Conservation (phyloP, 345 rosid genomes). For the Camelina neglecta region DNA sequence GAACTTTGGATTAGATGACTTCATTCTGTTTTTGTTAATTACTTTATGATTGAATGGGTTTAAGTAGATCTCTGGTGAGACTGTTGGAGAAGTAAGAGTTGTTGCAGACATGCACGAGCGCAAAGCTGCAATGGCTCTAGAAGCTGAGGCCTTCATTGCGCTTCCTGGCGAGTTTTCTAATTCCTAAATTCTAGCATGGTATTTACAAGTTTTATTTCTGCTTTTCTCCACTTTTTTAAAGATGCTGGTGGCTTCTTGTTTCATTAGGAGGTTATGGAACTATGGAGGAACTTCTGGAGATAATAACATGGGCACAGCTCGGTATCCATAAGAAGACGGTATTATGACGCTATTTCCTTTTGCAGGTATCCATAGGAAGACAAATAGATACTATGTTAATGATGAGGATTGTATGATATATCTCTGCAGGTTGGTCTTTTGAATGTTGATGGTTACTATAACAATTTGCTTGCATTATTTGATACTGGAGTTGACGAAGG, state of each 20-base stretch:
- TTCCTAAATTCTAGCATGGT: background rate
- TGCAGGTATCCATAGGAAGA: background rate
- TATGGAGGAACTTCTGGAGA: slow-evolving; percentile 93
- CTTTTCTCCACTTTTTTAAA: background rate
- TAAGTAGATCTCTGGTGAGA: slow-evolving; percentile 78
- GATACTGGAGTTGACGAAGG: slow-evolving; percentile 93
- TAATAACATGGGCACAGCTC: slow-evolving; percentile 98
- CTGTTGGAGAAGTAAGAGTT: slow-evolving; percentile 79
- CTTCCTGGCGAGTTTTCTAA: slow-evolving; percentile 66
- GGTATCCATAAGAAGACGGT: slow-evolving; percentile 97
- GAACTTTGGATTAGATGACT: background rate
- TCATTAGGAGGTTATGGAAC: slow-evolving; percentile 91
- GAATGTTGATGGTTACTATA: slow-evolving; percentile 90
- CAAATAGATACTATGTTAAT: background rate
- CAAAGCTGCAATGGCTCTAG: slow-evolving; percentile 92
- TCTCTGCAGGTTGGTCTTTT: slow-evolving; percentile 79
- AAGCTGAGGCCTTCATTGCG: slow-evolving; percentile 93
- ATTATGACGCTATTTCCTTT: background rate
- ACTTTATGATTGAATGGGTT: background rate
- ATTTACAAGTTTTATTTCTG: background rate
- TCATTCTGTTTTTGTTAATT: background rate
- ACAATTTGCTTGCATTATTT: slow-evolving; percentile 72
- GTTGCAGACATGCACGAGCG: slow-evolving; percentile 95
- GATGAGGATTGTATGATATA: background rate
- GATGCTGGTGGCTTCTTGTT: slow-evolving; percentile 16